Conservation (phyloP, 176 grass and related monocot species). For the Raddia distichophylla region DNA sequence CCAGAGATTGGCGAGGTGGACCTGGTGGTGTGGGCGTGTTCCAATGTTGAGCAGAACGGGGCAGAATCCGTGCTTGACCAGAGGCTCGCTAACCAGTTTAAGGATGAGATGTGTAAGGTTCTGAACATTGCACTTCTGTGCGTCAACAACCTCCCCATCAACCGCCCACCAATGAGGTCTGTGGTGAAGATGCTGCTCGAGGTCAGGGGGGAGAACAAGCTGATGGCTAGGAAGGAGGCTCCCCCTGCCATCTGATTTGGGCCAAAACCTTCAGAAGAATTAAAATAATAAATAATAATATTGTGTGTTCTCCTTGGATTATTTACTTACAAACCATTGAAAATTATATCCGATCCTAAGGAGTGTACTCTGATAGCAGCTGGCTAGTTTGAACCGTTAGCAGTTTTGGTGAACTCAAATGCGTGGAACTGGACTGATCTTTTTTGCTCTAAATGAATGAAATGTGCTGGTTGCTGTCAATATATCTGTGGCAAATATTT, state of each 20-base stretch:
- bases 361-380: constrained; percentile 31
- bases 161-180: constrained; percentile 74
- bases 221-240: constrained; percentile 29
- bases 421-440: neutral
- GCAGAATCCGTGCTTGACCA: constrained; percentile 60
- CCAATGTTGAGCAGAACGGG: constrained; percentile 47
- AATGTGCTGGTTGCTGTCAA: constrained; percentile 35
- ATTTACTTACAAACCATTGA: constrained; percentile 30
- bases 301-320: constrained; percentile 29
- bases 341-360: constrained; percentile 28
- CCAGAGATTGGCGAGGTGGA: constrained; percentile 59
- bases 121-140: constrained; percentile 69
- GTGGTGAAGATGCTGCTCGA: constrained; percentile 80
- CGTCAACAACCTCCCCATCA: constrained; percentile 52
- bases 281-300: constrained; percentile 9
- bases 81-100: constrained; percentile 49
- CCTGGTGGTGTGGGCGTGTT: constrained; percentile 63
- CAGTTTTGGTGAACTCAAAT: constrained; percentile 5
- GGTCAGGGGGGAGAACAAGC: constrained; percentile 40
- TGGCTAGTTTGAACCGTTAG: constrained; percentile 31
- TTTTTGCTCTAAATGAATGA: constrained; percentile 33
- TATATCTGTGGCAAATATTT: constrained; percentile 10
- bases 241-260: neutral
- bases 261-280: constrained; percentile 13
- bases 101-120: constrained; percentile 67